These are phyloP conservation scores for Ascochyta fabae DNA, from an alignment of 2,329 filamentous ascomycete species.

Conservation along the genomic window DNA sequence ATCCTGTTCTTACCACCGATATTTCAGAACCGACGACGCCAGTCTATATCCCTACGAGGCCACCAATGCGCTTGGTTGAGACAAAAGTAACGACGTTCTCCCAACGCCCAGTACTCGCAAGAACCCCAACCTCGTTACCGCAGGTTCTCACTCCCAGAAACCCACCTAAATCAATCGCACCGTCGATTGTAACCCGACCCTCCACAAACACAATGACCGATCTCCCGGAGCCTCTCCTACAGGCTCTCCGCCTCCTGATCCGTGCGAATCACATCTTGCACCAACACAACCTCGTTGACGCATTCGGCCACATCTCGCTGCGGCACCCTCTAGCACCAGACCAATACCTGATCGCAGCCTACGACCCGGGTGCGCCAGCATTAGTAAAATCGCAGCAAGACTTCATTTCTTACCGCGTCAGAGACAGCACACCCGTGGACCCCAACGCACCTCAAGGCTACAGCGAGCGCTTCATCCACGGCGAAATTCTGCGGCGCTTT, in stretches of 20 bases:
- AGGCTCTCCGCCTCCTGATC: slow-evolving; percentile 31
- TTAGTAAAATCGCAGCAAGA: slow-evolving; percentile 54
- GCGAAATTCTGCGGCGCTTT: slow-evolving; percentile 48
- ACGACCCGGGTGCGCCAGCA: slow-evolving; percentile 54
- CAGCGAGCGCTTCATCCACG: slow-evolving; percentile 54
- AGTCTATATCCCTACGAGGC: slow-evolving; percentile 11
- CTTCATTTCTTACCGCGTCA: slow-evolving; percentile 56
- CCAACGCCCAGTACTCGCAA: slow-evolving; percentile 4
- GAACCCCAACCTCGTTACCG: slow-evolving; percentile 9
- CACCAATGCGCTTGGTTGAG: neutral
- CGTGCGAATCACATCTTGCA: slow-evolving; percentile 58
- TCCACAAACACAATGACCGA: slow-evolving; percentile 6
- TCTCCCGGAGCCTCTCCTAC: slow-evolving; percentile 21
- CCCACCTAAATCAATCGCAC: slow-evolving; percentile 7
- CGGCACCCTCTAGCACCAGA: slow-evolving; percentile 54
- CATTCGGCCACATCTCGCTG: slow-evolving; percentile 61
- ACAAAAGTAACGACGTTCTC: neutral
- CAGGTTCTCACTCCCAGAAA: slow-evolving; percentile 5
- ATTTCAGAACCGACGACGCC: slow-evolving; percentile 13
- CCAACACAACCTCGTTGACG: slow-evolving; percentile 58
- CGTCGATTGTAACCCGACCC: slow-evolving; percentile 5
- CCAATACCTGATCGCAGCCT: slow-evolving; percentile 58
- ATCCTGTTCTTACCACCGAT: slow-evolving; percentile 4
- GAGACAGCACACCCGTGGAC: slow-evolving; percentile 52
- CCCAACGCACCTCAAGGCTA: slow-evolving; percentile 47